Conservation (phyloP, 176 grass and related monocot species). For the Dendrocalamus sinicus region DNA sequence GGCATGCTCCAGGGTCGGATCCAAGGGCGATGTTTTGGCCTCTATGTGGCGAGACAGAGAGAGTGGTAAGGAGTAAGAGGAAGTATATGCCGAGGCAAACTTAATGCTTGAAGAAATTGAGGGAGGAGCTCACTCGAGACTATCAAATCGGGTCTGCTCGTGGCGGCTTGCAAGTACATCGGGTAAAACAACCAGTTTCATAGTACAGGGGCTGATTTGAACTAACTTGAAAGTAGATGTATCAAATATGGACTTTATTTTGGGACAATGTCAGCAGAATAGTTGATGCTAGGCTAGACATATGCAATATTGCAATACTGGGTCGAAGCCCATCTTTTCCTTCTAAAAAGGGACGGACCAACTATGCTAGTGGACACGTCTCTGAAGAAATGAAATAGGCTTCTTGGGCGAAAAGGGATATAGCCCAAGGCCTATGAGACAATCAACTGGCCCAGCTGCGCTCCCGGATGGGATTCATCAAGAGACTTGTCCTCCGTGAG, state of each 20-base stretch:
- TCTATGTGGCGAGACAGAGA: too few relatives aligned
- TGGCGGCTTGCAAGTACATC: too few relatives aligned
- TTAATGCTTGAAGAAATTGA: too few relatives aligned
- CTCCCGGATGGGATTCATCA: neutral
- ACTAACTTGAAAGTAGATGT: too few relatives aligned
- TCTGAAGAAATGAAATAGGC: neutral
- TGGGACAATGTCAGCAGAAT: neutral
- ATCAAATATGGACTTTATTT: too few relatives aligned
- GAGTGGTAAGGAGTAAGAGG: too few relatives aligned
- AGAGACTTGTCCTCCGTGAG: neutral
- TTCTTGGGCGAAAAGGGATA: neutral
- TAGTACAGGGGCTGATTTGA: too few relatives aligned
- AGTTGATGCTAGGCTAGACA: neutral
- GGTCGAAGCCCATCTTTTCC: neutral
- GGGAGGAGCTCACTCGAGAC: too few relatives aligned
- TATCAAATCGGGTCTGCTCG: too few relatives aligned
- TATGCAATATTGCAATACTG: neutral
- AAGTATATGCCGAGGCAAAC: too few relatives aligned
- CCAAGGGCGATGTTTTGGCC: too few relatives aligned
- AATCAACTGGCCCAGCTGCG: neutral
- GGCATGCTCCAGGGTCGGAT: neutral
- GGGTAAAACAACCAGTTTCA: too few relatives aligned
- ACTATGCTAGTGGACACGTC: neutral
- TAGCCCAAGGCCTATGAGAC: neutral
- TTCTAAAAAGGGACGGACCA: neutral